A percentile compares a stretch with the other conserved stretches of the same genome.
phyloP scores from a whole-genome alignment of 73 alveolate species.

The Halteria grandinella region DNA sequence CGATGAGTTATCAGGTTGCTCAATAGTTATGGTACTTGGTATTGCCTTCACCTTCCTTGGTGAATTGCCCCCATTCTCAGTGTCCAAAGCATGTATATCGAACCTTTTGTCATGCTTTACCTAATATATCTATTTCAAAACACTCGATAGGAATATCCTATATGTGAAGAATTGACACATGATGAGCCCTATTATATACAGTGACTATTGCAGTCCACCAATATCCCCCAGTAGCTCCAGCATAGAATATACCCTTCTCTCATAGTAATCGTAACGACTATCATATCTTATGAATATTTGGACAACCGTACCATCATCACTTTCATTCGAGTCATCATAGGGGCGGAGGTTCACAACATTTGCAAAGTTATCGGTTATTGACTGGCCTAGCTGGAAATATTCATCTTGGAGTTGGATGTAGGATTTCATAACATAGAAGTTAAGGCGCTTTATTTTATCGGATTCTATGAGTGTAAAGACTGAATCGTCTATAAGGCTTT shows the following conservation, averaged over 20 bases:
- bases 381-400: constrained; percentile 20
- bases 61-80: too few relatives aligned
- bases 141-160: constrained; percentile 36
- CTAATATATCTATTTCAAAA: constrained; percentile 42
- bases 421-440: not conserved
- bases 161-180: constrained; percentile 31
- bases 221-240: constrained; percentile 44
- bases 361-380: not conserved
- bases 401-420: constrained; percentile 33
- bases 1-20: too few relatives aligned
- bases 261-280: constrained; percentile 25
- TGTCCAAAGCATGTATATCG: not conserved
- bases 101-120: not conserved
- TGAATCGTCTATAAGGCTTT: constrained; percentile 2
- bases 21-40: too few relatives aligned
- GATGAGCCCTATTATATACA: constrained; percentile 25
- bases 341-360: constrained; percentile 11
- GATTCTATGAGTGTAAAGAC: not conserved
- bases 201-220: constrained; percentile 53
- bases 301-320: not conserved
- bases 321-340: not conserved
- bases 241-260: constrained; percentile 35
- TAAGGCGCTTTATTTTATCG: not conserved
- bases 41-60: too few relatives aligned
- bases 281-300: constrained; percentile 42